Percentiles rank a stretch among this genome's conserved stretches.
Evolutionary conservation across 768 basidiomycete genomes (phyloP).

Genomic region (Myochromella boudieri): DNA sequence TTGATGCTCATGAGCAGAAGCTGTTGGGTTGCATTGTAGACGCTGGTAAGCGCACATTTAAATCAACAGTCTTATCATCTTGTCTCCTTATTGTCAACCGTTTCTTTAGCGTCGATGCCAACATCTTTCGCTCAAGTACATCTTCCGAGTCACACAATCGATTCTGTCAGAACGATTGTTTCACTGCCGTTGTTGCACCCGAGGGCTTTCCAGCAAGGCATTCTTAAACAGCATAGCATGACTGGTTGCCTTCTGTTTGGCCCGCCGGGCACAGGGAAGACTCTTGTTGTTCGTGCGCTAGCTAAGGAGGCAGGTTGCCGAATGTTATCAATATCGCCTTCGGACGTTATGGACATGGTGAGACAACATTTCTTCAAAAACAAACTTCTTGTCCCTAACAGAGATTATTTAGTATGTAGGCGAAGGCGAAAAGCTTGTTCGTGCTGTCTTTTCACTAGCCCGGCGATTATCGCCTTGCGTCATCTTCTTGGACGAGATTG

Average conservation of each 20-base stretch:
- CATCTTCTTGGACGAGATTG: constrained; percentile 93
- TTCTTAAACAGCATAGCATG: constrained; percentile 90
- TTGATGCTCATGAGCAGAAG: constrained; percentile 81
- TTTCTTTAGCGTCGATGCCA: constrained; percentile 59
- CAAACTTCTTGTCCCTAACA: constrained; percentile 2
- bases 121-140: constrained; percentile 90
- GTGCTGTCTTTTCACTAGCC: constrained; percentile 85
- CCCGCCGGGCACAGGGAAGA: constrained; percentile 90
- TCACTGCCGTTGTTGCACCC: constrained; percentile 88
- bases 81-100: constrained; percentile 12
- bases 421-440: constrained; percentile 88
- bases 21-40: constrained; percentile 87
- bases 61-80: neutral
- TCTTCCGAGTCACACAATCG: constrained; percentile 84
- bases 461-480: constrained; percentile 87
- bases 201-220: constrained; percentile 82
- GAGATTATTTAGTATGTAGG: constrained; percentile 65
- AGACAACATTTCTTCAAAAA: constrained; percentile 16
- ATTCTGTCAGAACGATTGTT: constrained; percentile 89
- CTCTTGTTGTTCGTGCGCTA: constrained; percentile 83
- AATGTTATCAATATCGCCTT: constrained; percentile 88
- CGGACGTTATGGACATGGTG: constrained; percentile 97
- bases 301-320: constrained; percentile 93
- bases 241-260: constrained; percentile 91
- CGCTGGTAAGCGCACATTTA: constrained; percentile 43